Evolutionary conservation across 2,329 filamentous ascomycete species (phyloP), one percentile per base, ranked within the genome.

Genomic region (Mycosphaerella sp.): DNA sequence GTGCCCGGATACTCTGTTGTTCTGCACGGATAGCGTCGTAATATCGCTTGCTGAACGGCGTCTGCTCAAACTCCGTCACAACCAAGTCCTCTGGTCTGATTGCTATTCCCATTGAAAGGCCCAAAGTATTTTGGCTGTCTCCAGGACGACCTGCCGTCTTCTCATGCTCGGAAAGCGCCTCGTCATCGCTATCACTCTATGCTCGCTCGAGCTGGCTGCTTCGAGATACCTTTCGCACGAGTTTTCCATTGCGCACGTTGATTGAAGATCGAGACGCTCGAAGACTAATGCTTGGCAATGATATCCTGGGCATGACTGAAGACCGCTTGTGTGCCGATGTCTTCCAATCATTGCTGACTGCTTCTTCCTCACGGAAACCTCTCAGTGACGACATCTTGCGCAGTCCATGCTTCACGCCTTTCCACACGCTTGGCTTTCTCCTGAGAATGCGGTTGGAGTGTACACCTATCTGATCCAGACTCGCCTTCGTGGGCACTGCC

Each of bases 51-150:
- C 52, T 59, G 62, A 59, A 67, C 2, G 67, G 65, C 6, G 67
- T 69, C 44, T 67, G 65, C 12, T 60, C 47, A 44, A 68, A 69
- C 11, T 61, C 46, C 8, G 64, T 67, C 31, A 69, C 64, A 44
- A 62, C 49, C 9, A 63, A 51, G 40, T 61, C 55, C 2, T 44
- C 48, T 2, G 59, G 48, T 10, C 39, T 54, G 51, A 51, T 48
- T 31, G 47, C 23, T n/a, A 23, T 36, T n/a, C 36, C 23, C 31
- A 29, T 14, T 9, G 42, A 21, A 26, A 21, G 8, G 21, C 29
- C 42, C 5, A 9, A n/a, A 26, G 17, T 29, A 11, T 21, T 44
- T 12, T 44, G 42, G 42, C 17, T 44, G 23, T 44, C 17, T 10
- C 17, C 34, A 38, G 10, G 42, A n/a, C 21, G 10, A 26, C 5